Base-by-base conservation (phyloP, 495 filamentous ascomycete species). In the Chaetomium fimeti region DNA sequence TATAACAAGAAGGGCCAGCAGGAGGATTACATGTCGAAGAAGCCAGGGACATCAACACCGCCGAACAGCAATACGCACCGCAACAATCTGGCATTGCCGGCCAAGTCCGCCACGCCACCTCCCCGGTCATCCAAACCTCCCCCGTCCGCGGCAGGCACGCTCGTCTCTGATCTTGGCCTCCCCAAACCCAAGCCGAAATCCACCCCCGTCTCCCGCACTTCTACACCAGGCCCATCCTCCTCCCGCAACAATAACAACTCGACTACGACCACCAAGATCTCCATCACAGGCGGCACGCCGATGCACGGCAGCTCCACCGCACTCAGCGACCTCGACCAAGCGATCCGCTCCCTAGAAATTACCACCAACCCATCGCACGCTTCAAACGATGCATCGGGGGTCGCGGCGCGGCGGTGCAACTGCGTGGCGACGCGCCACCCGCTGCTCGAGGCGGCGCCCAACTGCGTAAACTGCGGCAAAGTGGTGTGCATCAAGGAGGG, bases 401-500 rank as follows among this genome's bases (percentile, higher is more conserved):
- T 81, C 29, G 79, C 82, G 52, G 75, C 83, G 15, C 84, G 88
- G 43, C 83, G 83, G 64, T 98, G 94, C 74, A 88, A 85, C 69
- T 98, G 94, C 78, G 89, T 91, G 64, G 94, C 89, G 0, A 82
- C 89, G 3, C 83, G 91, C 2, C 94, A 98, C 69, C 90, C 95
- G 5, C 80, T 97, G 12, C 87, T 97, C 13, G 83, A 83, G 12
- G 90, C 93, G 0, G 91, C 92, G 0, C 94, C 95, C 3, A 98
- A 98, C 72, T 98, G 94, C 67, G 79, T 94, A 22, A 87, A 84
- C 66, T 98, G 94, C 72, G 94, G 94, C 59, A 97, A 98, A 75
- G 91, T 98, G n/a, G 88, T 98, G 59, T 98, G 94, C 75, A 85
- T 96, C 15, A 90, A 95, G 68, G 92, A 98, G 71, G 94, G 94